These are phyloP conservation scores for Ogataea dorogensis DNA, from an alignment of 805 yeast genomes.

Conservation along the genomic window DNA sequence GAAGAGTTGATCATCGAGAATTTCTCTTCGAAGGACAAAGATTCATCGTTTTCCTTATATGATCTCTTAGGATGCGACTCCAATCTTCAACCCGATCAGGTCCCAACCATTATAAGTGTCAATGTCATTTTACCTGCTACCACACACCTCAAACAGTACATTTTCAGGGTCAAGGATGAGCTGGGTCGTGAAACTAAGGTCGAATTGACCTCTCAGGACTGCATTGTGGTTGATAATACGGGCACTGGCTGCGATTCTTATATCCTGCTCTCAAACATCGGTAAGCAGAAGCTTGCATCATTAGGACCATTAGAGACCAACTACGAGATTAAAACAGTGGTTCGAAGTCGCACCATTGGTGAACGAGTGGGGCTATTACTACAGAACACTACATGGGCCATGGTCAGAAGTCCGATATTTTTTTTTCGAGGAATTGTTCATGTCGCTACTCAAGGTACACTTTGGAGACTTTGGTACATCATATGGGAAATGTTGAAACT, in stretches of 20 bases:
- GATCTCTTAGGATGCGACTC: conserved; percentile 19
- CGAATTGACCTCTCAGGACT: conserved; percentile 39
- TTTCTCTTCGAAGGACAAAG: conserved; percentile 14
- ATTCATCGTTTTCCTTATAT: conserved; percentile 17
- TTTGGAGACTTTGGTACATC: conserved; percentile 13
- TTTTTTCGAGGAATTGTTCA: conserved; percentile 9
- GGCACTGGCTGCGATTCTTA: conserved; percentile 35
- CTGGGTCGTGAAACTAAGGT: conserved; percentile 18
- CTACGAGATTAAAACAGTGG: background rate
- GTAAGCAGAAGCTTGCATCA: conserved; percentile 29
- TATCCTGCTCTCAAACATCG: conserved; percentile 39
- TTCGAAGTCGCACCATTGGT: background rate
- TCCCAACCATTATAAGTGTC: conserved; percentile 21
- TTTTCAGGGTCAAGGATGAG: conserved; percentile 22
- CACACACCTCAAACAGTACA: conserved; percentile 24
- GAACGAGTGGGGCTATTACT: background rate
- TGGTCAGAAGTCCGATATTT: background rate
- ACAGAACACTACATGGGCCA: background rate
- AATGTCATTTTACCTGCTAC: conserved; percentile 9
- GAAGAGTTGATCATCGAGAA: conserved; percentile 18
- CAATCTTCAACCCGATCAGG: conserved; percentile 15
- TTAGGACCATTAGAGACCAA: conserved; percentile 17
- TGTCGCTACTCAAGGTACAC: conserved; percentile 18
- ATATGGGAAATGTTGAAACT: conserved; percentile 8
- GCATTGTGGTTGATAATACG: conserved; percentile 39